phyloP scores from a whole-genome alignment of 345 rosid genomes.

The Schrenkiella parvula region DNA sequence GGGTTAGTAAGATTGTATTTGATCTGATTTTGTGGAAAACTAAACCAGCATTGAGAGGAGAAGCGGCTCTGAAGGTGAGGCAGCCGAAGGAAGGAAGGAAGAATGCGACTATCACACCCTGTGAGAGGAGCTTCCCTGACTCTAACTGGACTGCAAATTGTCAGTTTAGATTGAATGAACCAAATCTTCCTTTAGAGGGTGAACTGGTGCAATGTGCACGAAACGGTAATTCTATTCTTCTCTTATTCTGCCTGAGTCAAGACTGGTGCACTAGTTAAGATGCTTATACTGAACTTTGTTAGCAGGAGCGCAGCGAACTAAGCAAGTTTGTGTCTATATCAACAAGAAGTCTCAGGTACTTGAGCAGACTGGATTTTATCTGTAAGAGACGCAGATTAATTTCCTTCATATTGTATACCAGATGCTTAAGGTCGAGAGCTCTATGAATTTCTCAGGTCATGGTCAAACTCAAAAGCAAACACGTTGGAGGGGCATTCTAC shows the following conservation, averaged over 20 bases:
- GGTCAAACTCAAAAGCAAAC: conserved; percentile 41
- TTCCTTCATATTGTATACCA: neutral
- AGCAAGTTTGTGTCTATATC: conserved; percentile 31
- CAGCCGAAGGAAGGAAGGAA: conserved; percentile 77
- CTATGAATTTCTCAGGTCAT: conserved; percentile 23
- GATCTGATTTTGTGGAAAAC: neutral
- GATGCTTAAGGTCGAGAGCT: neutral
- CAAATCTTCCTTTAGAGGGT: conserved; percentile 25
- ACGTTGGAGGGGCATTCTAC: conserved; percentile 38
- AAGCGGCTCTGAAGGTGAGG: conserved; percentile 73
- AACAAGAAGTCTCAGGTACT: conserved; percentile 38
- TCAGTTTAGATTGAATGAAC: conserved; percentile 22
- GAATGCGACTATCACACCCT: conserved; percentile 83
- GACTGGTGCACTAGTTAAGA: neutral
- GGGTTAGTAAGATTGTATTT: neutral
- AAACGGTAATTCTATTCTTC: conserved; percentile 29
- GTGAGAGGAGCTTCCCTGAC: conserved; percentile 55
- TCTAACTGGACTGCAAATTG: conserved; percentile 37
- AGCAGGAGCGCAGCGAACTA: conserved; percentile 32
- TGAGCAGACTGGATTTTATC: neutral
- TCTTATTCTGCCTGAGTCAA: neutral
- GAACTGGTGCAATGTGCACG: conserved; percentile 27
- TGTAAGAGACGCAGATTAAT: neutral
- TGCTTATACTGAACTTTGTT: conserved; percentile 9
- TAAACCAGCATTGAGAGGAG: conserved; percentile 77